Evolutionary conservation across 768 basidiomycete genomes (phyloP).

Genomic region (Russula compacta): DNA sequence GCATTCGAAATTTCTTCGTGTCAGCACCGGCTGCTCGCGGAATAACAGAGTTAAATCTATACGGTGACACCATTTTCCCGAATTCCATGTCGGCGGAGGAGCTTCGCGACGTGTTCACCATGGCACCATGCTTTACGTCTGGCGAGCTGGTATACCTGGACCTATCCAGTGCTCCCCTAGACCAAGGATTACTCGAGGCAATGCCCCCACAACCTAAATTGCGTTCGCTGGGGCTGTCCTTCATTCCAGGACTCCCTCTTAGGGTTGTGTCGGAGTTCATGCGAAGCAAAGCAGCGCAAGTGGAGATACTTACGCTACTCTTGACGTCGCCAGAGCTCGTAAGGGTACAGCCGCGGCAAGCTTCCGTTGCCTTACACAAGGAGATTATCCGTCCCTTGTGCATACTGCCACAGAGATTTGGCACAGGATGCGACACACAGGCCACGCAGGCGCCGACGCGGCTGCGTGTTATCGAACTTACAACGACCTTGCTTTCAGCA

Average conservation of each 20-base stretch:
- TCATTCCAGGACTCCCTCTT: constrained; percentile 66
- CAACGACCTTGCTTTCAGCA: constrained; percentile 55
- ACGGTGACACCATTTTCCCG: constrained; percentile 78
- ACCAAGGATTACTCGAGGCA: constrained; percentile 37
- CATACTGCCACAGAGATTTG: constrained; percentile 66
- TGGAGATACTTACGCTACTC: constrained; percentile 80
- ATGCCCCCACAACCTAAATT: constrained; percentile 62
- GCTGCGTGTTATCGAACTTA: constrained; percentile 82
- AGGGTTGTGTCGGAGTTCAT: constrained; percentile 61
- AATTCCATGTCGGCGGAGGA: constrained; percentile 63
- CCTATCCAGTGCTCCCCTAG: constrained; percentile 71
- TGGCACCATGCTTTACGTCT: constrained; percentile 70
- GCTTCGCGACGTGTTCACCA: constrained; percentile 53
- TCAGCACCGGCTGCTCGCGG: constrained; percentile 51
- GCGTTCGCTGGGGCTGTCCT: constrained; percentile 83
- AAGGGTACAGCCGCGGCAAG: constrained; percentile 46
- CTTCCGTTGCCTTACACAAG: constrained; percentile 68
- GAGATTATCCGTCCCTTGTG: constrained; percentile 74
- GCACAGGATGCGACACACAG: constrained; percentile 29
- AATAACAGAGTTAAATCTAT: constrained; percentile 76
- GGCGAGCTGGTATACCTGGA: constrained; percentile 82
- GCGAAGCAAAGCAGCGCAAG: constrained; percentile 52
- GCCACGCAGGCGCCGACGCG: constrained; percentile 50
- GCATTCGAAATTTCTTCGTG: constrained; percentile 66
- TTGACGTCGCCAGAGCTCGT: constrained; percentile 49